Evolutionary conservation across 345 rosid species (phyloP).

Genomic region (Alliaria petiolata): DNA sequence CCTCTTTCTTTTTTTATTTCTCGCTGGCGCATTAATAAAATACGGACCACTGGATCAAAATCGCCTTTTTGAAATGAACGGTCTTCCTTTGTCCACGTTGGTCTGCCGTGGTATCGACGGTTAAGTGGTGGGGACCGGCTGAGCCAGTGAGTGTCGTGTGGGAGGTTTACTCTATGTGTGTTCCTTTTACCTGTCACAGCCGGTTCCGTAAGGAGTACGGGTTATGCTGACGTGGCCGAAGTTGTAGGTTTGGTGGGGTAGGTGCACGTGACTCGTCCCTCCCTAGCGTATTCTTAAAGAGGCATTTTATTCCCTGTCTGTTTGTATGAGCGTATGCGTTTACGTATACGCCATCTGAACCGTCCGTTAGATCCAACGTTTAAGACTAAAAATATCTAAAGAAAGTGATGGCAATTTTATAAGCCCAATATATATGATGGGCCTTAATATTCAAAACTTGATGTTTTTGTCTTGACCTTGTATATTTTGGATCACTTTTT

Average conservation of each 20-base stretch:
- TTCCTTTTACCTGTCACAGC: conserved; percentile 19
- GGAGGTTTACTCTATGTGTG: conserved; percentile 15
- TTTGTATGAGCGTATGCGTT: not conserved
- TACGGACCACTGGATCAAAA: conserved; percentile 24
- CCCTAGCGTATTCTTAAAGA: not conserved
- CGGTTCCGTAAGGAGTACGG: conserved; percentile 22
- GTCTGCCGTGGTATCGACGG: conserved; percentile 27
- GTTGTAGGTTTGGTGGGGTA: conserved; percentile 20
- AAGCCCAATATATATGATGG: too few species aligned
- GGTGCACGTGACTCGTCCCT: conserved; percentile 34
- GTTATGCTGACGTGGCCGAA: conserved; percentile 27
- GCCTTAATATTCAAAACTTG: too few species aligned
- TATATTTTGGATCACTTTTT: not conserved
- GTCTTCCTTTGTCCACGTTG: conserved; percentile 4
- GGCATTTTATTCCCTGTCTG: not conserved
- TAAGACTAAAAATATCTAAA: too few species aligned
- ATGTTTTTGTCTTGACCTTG: too few species aligned
- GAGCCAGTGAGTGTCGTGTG: conserved; percentile 36
- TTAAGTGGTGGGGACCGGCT: conserved; percentile 37
- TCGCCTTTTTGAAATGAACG: conserved; percentile 14
- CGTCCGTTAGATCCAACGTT: not conserved
- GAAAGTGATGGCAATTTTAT: too few species aligned
- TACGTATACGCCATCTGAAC: not conserved
- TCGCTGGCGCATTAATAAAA: not conserved
- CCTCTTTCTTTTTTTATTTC: not conserved